Conservation (phyloP, 1,139 yeast species). For the Sugiyamaella grinbergsii region DNA sequence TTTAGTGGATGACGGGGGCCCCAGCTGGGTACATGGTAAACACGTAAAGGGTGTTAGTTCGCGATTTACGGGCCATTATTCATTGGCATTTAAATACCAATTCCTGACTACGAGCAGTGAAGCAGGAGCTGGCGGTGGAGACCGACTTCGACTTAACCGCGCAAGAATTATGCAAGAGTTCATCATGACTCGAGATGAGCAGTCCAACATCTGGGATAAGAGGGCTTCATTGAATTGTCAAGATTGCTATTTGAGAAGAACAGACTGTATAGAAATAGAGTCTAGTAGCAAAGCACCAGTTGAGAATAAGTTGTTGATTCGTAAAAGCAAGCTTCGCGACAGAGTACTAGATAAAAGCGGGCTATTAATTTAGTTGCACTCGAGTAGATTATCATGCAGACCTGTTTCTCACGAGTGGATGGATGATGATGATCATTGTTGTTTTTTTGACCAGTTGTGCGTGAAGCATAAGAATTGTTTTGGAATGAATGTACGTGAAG, state of each 20-base stretch:
- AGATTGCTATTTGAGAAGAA: constrained; percentile 8
- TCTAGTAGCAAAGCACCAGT: background rate
- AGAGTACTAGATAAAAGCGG: background rate
- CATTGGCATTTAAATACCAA: constrained; percentile 22
- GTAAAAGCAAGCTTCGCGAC: background rate
- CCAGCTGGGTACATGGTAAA: constrained; percentile 20
- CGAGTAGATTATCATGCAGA: too few species aligned
- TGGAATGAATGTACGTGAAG: too few species aligned
- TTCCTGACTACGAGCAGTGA: constrained; percentile 11
- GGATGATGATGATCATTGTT: too few species aligned
- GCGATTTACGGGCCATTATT: constrained; percentile 21
- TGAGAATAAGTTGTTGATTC: background rate
- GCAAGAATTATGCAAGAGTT: constrained; percentile 14
- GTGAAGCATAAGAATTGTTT: too few species aligned
- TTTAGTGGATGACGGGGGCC: background rate
- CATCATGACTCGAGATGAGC: constrained; percentile 1
- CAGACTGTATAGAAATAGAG: background rate
- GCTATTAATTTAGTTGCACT: background rate
- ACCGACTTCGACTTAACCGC: constrained; percentile 1
- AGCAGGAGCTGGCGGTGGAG: background rate
- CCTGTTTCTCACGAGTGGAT: too few species aligned
- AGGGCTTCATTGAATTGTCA: constrained; percentile 1
- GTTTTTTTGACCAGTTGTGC: too few species aligned
- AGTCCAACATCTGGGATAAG: background rate
- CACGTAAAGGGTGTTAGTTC: constrained; percentile 18